Base-by-base conservation (phyloP, 345 rosid species). In the Salix dunnii region DNA sequence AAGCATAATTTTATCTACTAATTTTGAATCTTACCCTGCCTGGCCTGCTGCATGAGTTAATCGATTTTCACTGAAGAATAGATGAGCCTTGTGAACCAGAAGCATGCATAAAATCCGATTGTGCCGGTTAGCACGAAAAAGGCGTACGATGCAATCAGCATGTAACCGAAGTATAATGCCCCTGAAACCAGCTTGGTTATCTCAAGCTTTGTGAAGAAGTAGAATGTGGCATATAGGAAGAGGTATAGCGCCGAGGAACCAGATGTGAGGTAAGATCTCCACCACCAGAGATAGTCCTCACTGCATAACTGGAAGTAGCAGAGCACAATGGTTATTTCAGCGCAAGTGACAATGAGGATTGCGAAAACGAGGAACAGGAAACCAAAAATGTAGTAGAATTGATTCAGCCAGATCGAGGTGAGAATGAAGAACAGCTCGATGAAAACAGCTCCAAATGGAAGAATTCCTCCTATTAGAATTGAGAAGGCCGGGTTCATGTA, bases 401-500 rank as follows among this genome's bases (percentile, higher is more conserved):
- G 94, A 79, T 91, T 91, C 76, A 91, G 97, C 97, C 97, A 91
- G 83, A 91, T 91, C 16, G 97, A 91, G 77, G 97, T 91, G 43
- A 91, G 90, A 81, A 91, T 90, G 89, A 91, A 91, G 90, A 91
- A 91, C 27, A 91, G 91, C 81, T 91, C 97, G 30, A 90, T 91
- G 88, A 90, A 91, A 48, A 91, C 92, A 14, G 92, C 97, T 64
- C 96, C 96, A 25, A 91, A 91, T 35, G 96, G 96, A 20, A 91
- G 88, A 49, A 91, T 91, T 71, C 93, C 96, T 77, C 96, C 96
- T 0, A 91, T 91, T 14, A 91, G 85, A 81, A 90, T 85, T 12
- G 96, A 91, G 85, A 91, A 91, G 67, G 88, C 68, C 0, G 96
- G 91, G 85, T 91, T 90, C 96, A 91, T 91, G 82, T 91, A 91